Base-by-base conservation (phyloP, 768 basidiomycete genomes). In the Coprinopsis cinerea region DNA sequence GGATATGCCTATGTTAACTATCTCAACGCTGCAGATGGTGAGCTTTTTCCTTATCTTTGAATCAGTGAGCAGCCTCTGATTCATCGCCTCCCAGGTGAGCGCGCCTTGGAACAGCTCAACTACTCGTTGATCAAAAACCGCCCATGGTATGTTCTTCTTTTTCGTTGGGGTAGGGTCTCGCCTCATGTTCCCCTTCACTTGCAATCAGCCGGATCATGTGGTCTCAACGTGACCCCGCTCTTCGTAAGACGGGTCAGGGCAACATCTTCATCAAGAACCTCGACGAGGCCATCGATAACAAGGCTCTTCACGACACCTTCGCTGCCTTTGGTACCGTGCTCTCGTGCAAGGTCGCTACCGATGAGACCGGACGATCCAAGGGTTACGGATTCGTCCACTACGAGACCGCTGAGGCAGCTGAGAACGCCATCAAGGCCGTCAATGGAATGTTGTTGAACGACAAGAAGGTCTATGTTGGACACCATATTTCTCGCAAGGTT, bases 221-320 rank as follows among this genome's bases (percentile, higher is more conserved):
- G 95, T 97, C 94, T 63, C 96, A 98, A 81, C 91, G 96, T 67
- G 96, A 98, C 75, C 96, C 96, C 52, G 92, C 93, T 59, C 84
- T 99, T 65, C 90, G 96, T 71, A 98, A 98, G 83, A 97, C 93
- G 56, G 93, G 93, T 56, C 93, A 97, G 74, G 96, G 96, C 69
- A 99, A 99, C 70, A 92, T 99, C 64, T 99, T 99, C 76, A 98
- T 99, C 74, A 99, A 99, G 77, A 99, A 99, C 73, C 73, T 99
- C 58, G 94, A 96, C 62, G 92, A 95, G 69, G 78, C 77, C 50
- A 97, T 97, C 59, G 96, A 99, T 73, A 97, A 99, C 79, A 97
- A 97, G 82, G 96, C 96, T 57, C 92, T 99, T 53, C 96, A 99
- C 66, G 96, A 99, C 67, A 99, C 96, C 45, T 99, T 99, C 64